Evolutionary conservation across 768 basidiomycete genomes (phyloP), one percentile per base, ranked within the genome.

Genomic region (Pholiota conissans): DNA sequence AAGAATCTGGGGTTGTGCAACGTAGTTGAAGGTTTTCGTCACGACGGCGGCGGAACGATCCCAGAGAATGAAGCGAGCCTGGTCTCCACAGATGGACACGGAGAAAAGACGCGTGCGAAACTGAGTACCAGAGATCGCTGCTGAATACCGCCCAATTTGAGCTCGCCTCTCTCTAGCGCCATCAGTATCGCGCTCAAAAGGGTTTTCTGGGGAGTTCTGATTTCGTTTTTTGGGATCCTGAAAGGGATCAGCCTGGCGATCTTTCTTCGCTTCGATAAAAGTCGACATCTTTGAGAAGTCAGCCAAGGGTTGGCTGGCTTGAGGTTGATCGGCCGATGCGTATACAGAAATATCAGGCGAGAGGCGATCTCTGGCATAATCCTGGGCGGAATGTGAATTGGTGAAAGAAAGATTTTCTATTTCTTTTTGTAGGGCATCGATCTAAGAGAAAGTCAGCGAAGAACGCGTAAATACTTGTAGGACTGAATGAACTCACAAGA

Each of bases 31-130:
- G 9, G 40, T 13, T 11, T 50, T 27, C 11, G 68, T 59, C 11
- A 74, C 71, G 11, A 69, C 51, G 8, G 66, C 64, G 10, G 70
- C 74, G n/a, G 64, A 47, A 8, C 69, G 69, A 58, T 78, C 76
- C 70, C 70, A 77, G 40, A 67, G 66, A 27, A 77, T 56, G 35
- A 77, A 65, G 3, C 74, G 61, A 1, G 69, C 71, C 40, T 29
- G 32, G 3, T 58, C 32, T 8, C 63, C 63, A 48, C 56, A 65
- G 16, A 78, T 58, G 28, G 69, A 52, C 10, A 74, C 24, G 2
- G 64, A 65, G 60, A 78, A 76, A 1, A 69, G 52, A 20, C 67
- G 68, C 11, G 62, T 61, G 1, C 76, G 71, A 52, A 71, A 70
- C 49, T 76, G 73, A 7, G 50, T 29, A 52, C 57, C 61, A 22